phyloP scores from a whole-genome alignment of 805 yeast species.

The Pichia cephalocereana region DNA sequence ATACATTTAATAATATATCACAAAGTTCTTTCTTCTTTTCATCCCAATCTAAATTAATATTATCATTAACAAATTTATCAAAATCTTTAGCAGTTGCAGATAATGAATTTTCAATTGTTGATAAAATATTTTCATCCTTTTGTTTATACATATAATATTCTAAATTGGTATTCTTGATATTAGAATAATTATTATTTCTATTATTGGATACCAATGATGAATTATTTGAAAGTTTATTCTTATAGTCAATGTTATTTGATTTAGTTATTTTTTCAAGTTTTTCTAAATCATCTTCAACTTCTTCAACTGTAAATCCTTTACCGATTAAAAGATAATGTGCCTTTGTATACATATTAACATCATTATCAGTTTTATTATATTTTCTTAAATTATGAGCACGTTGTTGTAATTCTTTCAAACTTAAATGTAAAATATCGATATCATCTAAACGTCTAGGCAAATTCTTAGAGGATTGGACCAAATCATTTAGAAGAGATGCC shows the following conservation, averaged over 20 bases:
- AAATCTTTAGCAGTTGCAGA: slow-evolving; percentile 64
- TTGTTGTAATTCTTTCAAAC: slow-evolving; percentile 67
- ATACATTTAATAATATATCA: slow-evolving; percentile 55
- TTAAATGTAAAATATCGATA: slow-evolving; percentile 72
- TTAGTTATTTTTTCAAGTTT: slow-evolving; percentile 22
- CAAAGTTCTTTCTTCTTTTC: slow-evolving; percentile 65
- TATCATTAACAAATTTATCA: slow-evolving; percentile 64
- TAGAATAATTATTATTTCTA: neutral
- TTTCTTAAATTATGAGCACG: slow-evolving; percentile 52
- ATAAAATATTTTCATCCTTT: slow-evolving; percentile 73
- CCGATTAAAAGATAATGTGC: slow-evolving; percentile 88
- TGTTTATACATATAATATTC: slow-evolving; percentile 58
- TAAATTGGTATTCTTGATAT: slow-evolving; percentile 29
- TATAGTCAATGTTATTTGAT: neutral
- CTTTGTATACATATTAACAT: slow-evolving; percentile 41
- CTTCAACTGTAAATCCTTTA: slow-evolving; percentile 81
- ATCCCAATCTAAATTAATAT: slow-evolving; percentile 77
- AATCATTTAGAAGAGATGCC: slow-evolving; percentile 43
- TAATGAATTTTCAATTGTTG: slow-evolving; percentile 53
- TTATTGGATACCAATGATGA: neutral
- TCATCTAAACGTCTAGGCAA: slow-evolving; percentile 59
- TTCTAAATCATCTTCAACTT: slow-evolving; percentile 55
- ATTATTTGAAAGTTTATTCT: neutral
- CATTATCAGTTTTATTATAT: slow-evolving; percentile 27
- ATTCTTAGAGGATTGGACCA: slow-evolving; percentile 67